Evolutionary conservation across 2,329 filamentous ascomycete species (phyloP), one percentile per base, ranked within the genome.

Genomic region (Cyclaneusma minus): DNA sequence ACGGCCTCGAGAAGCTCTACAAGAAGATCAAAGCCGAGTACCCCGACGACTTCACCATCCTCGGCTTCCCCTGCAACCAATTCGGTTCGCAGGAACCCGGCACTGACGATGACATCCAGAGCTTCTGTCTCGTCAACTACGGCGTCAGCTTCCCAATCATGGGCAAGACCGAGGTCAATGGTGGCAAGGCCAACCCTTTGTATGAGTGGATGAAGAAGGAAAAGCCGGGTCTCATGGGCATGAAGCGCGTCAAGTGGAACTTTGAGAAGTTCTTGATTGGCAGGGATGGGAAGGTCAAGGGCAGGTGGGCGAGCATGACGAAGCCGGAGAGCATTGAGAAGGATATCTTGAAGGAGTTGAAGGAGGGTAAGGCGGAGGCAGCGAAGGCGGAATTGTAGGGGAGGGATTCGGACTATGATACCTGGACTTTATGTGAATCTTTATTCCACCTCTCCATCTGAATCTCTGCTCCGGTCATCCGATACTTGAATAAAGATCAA

Each of bases 21-120:
- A 80, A 92, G 53, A 56, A 62, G 31, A 45, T 94, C 48, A 71
- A 69, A 42, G 61, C 61, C 39, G 63, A 69, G 45, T 60, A 89
- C 61, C 66, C 62, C 16, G 71, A 82, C 38, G 66, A 84, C 46
- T 89, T 98, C 51, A 64, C 72, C 45, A 72, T 98, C 57, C 66
- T 98, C 48, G 89, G 85, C 43, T 95, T 98, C 60, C 89, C 89
- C 31, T 95, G 87, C 74, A 98, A 95, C 66, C 89, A 98, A 58
- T 98, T 98, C 56, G 81, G 75, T 46, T 56, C 58, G 40, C 89
- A 98, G 57, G 89, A 95, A 49, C 87, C 87, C 16, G 33, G 82
- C 44, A 64, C 60, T 51, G 66, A 83, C 52, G 79, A 84, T 32
- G 71, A 84, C 29, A 85, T 87, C 52, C 76, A 84, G 56, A 58